Base-by-base conservation (phyloP, 1,284 basidiomycete genomes). In the Ganoderma multipileum region DNA sequence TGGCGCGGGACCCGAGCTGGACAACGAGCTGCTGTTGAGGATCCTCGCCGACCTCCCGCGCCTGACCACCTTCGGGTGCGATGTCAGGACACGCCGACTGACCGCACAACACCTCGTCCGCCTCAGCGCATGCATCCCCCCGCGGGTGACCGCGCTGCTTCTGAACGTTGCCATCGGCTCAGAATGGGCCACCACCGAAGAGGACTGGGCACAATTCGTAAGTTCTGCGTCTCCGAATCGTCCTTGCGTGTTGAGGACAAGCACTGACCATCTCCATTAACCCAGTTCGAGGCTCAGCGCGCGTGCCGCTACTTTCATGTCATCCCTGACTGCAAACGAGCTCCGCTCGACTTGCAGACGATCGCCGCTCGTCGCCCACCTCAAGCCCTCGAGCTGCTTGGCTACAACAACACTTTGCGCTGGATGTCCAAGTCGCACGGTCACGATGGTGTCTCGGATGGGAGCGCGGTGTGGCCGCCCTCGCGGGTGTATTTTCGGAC, bases 21-120 rank as follows among this genome's bases (percentile, higher is more conserved):
- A 20, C 55, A 38, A 36, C 33, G 55, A 36, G 33, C 55, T 33
- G 33, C 18, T 57, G 30, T 20, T 57, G 30, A 33, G 33, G 33
- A n/a, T 57, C 55, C 55, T 57, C 55, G 20, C 30, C 1, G 55
- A 38, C 33, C 55, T 57, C 55, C 55, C 55, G 30, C 55, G 30
- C 55, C 55, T 57, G 18, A 38, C 30, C n/a, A 20, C 36, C 18
- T 36, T 57, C 30, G 54, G 54, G 16, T 57, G 54, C 54, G 54
- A 57, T 16, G 18, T 57, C 30, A 30, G 54, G 18, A 33, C 54
- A 3, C 28, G 28, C 28, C 28, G 18, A 30, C 54, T 57, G 14
- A 57, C 54, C 18, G 11, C 54, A 20, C 18, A 36, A 2, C 30
- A 57, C 30, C 30, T 57, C 28, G 16, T 18, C 2, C 14, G 9